phyloP scores from a whole-genome alignment of 306 rosid genomes.

The Vigna hirtella region DNA sequence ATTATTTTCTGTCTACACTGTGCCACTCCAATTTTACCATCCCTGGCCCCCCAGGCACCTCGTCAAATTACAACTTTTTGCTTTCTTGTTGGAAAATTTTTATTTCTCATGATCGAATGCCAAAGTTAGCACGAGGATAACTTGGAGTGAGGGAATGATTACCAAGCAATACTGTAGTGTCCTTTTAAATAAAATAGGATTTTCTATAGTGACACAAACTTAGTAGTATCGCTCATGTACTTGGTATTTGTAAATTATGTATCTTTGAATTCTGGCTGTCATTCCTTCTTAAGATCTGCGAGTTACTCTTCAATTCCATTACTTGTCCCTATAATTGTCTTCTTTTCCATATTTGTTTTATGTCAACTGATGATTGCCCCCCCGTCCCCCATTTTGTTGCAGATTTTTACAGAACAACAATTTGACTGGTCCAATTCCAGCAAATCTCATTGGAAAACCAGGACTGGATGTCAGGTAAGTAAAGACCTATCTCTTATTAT shows the following conservation, averaged over 20 bases:
- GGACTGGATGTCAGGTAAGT: slow-evolving; percentile 69
- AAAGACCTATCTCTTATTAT: slow-evolving; percentile 16
- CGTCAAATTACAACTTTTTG: background rate
- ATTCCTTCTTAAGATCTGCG: slow-evolving; percentile 12
- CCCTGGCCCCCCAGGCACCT: background rate
- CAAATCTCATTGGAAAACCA: slow-evolving; percentile 65
- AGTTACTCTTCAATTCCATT: slow-evolving; percentile 24
- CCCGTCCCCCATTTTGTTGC: slow-evolving; percentile 34
- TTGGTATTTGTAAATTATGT: background rate
- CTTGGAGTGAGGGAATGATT: slow-evolving; percentile 1
- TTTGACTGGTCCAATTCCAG: slow-evolving; percentile 84
- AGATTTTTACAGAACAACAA: slow-evolving; percentile 90
- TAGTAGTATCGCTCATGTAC: background rate
- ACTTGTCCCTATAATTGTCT: background rate
- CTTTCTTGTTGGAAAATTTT: background rate
- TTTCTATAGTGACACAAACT: slow-evolving; percentile 3
- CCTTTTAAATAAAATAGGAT: background rate
- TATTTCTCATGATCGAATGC: background rate
- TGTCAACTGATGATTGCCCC: slow-evolving; percentile 44
- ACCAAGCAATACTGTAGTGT: background rate
- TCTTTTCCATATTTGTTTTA: slow-evolving; percentile 32
- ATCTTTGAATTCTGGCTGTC: background rate
- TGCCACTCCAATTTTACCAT: slow-evolving; percentile 7
- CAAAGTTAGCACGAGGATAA: slow-evolving; percentile 2
- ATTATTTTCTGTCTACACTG: background rate